Evolutionary conservation across 2,329 filamentous ascomycete genomes (phyloP).

Genomic region (Penicillium sp.): DNA sequence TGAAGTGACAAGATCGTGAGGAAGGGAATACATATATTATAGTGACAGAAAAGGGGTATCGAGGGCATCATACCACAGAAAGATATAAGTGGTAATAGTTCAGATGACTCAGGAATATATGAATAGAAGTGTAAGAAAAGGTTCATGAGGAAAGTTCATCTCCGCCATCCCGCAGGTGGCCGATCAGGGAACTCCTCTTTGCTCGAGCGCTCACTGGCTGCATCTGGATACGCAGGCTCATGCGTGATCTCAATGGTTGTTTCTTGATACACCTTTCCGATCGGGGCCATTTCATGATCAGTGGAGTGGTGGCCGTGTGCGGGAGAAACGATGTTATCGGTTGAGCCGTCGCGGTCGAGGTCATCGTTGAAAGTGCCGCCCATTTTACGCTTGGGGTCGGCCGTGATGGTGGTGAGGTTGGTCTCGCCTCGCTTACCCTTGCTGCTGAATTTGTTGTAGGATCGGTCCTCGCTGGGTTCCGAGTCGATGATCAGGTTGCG

Average conservation of each 20-base stretch:
- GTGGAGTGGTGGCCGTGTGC: not conserved
- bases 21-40: not conserved
- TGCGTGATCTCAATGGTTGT: constrained; percentile 44
- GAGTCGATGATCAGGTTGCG: constrained; percentile 54
- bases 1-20: not conserved
- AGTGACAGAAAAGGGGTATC: not conserved
- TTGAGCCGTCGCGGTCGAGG: constrained; percentile 43
- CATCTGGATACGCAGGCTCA: constrained; percentile 33
- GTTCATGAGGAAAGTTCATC: constrained; percentile 10
- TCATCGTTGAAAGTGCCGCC: constrained; percentile 24
- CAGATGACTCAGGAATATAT: not conserved
- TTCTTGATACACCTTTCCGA: constrained; percentile 43
- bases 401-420: constrained; percentile 31
- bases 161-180: constrained; percentile 22
- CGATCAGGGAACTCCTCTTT: constrained; percentile 21
- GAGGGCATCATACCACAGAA: not conserved
- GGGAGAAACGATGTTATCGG: constrained; percentile 42
- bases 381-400: constrained; percentile 21
- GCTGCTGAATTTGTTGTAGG: constrained; percentile 31
- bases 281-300: constrained; percentile 27
- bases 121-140: not conserved
- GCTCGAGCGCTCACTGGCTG: constrained; percentile 26
- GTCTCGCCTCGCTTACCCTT: constrained; percentile 25
- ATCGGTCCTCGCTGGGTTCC: constrained; percentile 40
- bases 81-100: not conserved